These are phyloP conservation scores for Candida glaebosa DNA, from an alignment of 805 yeast genomes.

Conservation along the genomic window DNA sequence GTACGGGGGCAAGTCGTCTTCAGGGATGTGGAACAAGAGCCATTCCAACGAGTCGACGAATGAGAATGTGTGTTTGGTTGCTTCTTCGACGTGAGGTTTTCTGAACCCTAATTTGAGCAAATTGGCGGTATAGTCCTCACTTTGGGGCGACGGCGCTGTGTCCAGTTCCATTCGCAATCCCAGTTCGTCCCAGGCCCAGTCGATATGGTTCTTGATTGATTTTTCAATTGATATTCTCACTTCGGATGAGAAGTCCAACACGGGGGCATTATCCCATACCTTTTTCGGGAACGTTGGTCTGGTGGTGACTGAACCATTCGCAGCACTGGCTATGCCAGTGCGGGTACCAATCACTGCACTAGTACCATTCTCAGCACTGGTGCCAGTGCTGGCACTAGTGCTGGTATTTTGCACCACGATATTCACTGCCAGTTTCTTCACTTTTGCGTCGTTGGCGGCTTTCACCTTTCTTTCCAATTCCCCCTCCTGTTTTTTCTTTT, in stretches of 20 bases:
- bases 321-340: not conserved
- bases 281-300: constrained; percentile 42
- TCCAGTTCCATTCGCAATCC: too few species aligned
- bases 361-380: too few species aligned
- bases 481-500: constrained; percentile 40
- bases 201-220: constrained; percentile 53
- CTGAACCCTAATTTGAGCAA: constrained; percentile 59
- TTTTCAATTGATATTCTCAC: constrained; percentile 61
- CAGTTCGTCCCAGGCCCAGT: constrained; percentile 42
- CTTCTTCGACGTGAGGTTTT: constrained; percentile 64
- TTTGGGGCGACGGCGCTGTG: constrained; percentile 7
- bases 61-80: constrained; percentile 53
- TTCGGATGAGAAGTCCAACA: constrained; percentile 64
- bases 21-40: constrained; percentile 87
- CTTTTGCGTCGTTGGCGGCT: constrained; percentile 48
- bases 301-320: not conserved
- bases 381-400: too few species aligned
- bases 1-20: constrained; percentile 79
- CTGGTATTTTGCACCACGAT: too few species aligned
- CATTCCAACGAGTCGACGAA: constrained; percentile 62
- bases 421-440: constrained; percentile 42
- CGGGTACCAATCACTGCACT: too few species aligned
- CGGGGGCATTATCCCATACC: constrained; percentile 69
- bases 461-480: constrained; percentile 47
- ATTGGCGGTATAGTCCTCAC: constrained; percentile 6